These are phyloP conservation scores for Pythium myriotylum DNA, from an alignment of 352 stramenopile species.

Conservation along the genomic window DNA sequence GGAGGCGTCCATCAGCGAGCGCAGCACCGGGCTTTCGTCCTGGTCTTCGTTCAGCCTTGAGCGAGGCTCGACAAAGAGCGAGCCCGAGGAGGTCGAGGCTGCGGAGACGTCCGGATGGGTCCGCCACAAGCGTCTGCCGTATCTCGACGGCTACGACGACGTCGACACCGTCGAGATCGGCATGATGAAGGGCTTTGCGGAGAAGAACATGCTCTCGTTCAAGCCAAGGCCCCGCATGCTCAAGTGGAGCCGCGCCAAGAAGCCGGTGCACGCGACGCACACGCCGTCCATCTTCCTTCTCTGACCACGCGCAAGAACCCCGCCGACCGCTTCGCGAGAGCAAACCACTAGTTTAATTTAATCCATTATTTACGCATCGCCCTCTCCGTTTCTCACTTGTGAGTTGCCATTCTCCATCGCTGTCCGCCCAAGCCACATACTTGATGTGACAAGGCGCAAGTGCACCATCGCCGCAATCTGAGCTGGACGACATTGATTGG, in stretches of 20 bases:
- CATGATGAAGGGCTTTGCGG: conserved; percentile 10
- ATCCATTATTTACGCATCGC: too few species aligned
- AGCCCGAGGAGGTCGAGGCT: not conserved
- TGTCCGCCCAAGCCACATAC: not conserved
- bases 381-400: not conserved
- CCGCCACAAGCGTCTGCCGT: not conserved
- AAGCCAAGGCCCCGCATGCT: conserved; percentile 25
- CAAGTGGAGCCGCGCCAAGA: conserved; percentile 24
- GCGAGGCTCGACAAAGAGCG: conserved; percentile 6
- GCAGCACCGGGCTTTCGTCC: conserved; percentile 18
- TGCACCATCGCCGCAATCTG: conserved; percentile 20
- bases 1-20: conserved; percentile 13
- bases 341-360: too few species aligned
- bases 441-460: conserved; percentile 23
- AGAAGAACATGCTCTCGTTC: conserved; percentile 24
- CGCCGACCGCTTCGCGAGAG: not conserved
- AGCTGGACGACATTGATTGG: conserved; percentile 20
- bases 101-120: not conserved
- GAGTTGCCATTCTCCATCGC: not conserved
- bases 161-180: conserved; percentile 14
- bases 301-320: not conserved
- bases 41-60: conserved; percentile 5
- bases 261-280: not conserved
- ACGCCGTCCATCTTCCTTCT: conserved; percentile 4
- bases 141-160: not conserved